Conservation (phyloP, 129 eudicot genomes). For the Centella asiatica region DNA sequence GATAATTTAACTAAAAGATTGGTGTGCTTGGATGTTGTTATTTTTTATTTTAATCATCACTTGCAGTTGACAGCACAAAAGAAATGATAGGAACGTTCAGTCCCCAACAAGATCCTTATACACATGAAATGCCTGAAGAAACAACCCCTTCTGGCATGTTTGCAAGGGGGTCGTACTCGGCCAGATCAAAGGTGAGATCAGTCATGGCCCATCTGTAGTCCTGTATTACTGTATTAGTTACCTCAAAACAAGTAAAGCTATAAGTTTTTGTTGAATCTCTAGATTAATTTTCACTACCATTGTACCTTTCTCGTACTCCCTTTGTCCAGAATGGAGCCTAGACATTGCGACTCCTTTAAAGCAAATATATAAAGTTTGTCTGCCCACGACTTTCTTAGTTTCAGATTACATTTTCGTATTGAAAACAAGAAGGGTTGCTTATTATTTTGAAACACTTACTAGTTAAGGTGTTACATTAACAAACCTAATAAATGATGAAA, state of each 20-base stretch:
- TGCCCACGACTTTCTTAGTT: no score
- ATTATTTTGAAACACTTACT: no score
- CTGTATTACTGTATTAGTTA: neutral
- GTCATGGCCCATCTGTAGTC: neutral
- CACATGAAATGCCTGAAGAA: constrained; percentile 77
- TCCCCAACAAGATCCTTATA: constrained; percentile 74
- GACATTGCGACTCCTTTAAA: no score
- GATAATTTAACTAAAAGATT: neutral
- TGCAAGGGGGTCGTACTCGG: constrained; percentile 88
- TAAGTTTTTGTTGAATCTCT: neutral
- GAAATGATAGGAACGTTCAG: constrained; percentile 92
- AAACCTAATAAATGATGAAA: no score
- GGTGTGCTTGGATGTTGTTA: neutral
- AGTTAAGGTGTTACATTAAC: no score
- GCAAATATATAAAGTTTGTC: no score
- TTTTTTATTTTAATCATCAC: neutral
- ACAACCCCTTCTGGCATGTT: constrained; percentile 80
- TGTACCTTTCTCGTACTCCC: no score
- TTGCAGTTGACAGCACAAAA: constrained; percentile 65
- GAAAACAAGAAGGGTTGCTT: no score
- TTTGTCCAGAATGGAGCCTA: no score
- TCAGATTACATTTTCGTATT: no score
- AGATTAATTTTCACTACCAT: no score
- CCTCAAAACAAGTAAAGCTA: neutral
- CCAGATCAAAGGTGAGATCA: constrained; percentile 56